phyloP scores from a whole-genome alignment of 2,329 filamentous ascomycete genomes.

The Fusarium guadeloupense region DNA sequence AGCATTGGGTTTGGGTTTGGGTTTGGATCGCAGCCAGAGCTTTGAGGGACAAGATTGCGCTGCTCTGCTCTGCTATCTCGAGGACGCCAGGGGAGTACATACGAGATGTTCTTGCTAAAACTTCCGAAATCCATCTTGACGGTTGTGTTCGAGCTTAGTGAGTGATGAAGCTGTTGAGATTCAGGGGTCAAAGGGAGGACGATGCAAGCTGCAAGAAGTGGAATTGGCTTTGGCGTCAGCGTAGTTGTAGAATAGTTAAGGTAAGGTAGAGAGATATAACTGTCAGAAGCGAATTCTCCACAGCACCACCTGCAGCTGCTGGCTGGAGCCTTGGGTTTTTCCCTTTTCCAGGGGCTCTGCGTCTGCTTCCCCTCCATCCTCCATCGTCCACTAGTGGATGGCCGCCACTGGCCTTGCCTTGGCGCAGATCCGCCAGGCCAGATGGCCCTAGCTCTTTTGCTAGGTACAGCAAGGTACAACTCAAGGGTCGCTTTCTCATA shows the following conservation, averaged over 20 bases:
- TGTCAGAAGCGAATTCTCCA: conserved; percentile 47
- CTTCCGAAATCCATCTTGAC: conserved; percentile 67
- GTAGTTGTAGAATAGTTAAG: conserved; percentile 18
- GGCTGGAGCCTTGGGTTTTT: conserved; percentile 29
- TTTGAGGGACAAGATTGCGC: conserved; percentile 19
- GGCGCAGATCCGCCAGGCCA: conserved; percentile 33
- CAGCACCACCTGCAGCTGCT: conserved; percentile 12
- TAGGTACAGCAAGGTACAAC: conserved; percentile 18
- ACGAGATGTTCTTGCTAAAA: conserved; percentile 66
- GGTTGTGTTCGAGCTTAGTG: conserved; percentile 8
- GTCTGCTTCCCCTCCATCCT: conserved; percentile 17
- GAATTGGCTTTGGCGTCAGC: conserved; percentile 36
- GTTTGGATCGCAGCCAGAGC: conserved; percentile 18
- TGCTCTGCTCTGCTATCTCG: conserved; percentile 15
- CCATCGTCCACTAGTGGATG: conserved; percentile 9
- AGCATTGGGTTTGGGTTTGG: no score
- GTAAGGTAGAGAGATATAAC: conserved; percentile 33
- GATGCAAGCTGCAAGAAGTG: conserved; percentile 24
- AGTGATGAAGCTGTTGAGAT: conserved; percentile 6
- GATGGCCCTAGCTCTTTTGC: conserved; percentile 38
- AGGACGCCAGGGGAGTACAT: conserved; percentile 42
- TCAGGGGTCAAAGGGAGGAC: conserved; percentile 26
- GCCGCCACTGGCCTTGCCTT: no score
- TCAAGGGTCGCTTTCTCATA: conserved; percentile 1
- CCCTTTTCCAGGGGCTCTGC: conserved; percentile 40